phyloP scores from a whole-genome alignment of 208 protist genomes.

The Trypanosoma platydactyli region DNA sequence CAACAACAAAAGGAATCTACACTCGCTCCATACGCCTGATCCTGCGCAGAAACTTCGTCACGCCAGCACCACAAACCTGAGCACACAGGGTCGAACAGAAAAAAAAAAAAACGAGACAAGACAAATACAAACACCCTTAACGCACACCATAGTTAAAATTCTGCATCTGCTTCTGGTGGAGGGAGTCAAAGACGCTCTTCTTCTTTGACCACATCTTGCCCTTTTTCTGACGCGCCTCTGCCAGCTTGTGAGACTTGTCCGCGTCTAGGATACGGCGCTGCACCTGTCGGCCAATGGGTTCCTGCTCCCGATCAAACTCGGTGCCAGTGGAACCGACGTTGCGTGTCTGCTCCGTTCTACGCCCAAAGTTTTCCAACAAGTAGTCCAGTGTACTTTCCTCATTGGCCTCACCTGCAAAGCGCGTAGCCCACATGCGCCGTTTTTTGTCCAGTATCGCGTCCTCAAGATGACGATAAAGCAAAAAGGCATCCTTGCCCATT shows the following conservation, averaged over 20 bases:
- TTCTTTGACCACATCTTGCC: conserved; percentile 88
- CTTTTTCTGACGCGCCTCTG: conserved; percentile 65
- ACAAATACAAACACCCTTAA: conserved; percentile 28
- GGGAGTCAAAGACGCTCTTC: conserved; percentile 76
- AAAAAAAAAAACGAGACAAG: background rate
- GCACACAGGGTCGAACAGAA: background rate
- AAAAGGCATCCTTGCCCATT: conserved; percentile 73
- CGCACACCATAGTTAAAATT: conserved; percentile 81
- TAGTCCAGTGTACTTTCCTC: conserved; percentile 90
- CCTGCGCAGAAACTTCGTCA: too few relatives aligned
- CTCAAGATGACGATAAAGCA: conserved; percentile 80
- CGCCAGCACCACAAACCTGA: too few relatives aligned
- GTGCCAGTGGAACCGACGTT: conserved; percentile 78
- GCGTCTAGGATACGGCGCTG: conserved; percentile 84
- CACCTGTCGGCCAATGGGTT: conserved; percentile 88
- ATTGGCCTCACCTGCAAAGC: conserved; percentile 82
- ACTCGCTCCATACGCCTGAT: too few relatives aligned
- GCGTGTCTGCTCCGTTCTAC: conserved; percentile 56
- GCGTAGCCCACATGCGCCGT: conserved; percentile 73
- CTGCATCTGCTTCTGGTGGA: conserved; percentile 89
- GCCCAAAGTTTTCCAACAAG: conserved; percentile 89
- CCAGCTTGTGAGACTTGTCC: conserved; percentile 80
- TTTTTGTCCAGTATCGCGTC: conserved; percentile 81
- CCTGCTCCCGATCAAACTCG: conserved; percentile 91
- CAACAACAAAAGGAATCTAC: too few relatives aligned